These are phyloP conservation scores for Moesziomyces globuligerus DNA, from an alignment of 1,284 basidiomycete genomes.

Conservation along the genomic window DNA sequence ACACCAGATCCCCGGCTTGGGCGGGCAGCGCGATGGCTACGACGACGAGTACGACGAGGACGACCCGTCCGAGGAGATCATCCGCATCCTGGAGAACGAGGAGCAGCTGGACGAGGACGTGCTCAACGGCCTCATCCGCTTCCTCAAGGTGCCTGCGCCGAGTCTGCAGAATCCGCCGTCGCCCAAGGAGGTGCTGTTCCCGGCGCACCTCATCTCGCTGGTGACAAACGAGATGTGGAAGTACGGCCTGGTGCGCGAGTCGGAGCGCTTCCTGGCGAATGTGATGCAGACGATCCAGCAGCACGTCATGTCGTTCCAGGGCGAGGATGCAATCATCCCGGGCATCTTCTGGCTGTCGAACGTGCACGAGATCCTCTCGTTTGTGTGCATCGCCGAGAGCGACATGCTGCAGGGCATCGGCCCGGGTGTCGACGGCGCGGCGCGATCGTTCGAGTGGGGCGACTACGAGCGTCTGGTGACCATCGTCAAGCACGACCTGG, in stretches of 20 bases:
- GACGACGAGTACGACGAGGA: slow-evolving; percentile 71
- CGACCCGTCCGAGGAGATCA: slow-evolving; percentile 93
- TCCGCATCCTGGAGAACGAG: slow-evolving; percentile 88
- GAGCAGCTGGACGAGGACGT: slow-evolving; percentile 94
- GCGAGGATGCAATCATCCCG: slow-evolving; percentile 94
- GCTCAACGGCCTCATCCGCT: slow-evolving; percentile 86
- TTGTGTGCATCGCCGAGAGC: slow-evolving; percentile 97
- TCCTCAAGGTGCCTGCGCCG: slow-evolving; percentile 91
- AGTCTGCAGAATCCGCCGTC: slow-evolving; percentile 89
- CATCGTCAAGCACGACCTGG: slow-evolving; percentile 98
- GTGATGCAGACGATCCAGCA: slow-evolving; percentile 98
- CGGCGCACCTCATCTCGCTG: slow-evolving; percentile 96
- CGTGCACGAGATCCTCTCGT: slow-evolving; percentile 99
- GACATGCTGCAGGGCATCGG: slow-evolving; percentile 98
- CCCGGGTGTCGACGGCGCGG: slow-evolving; percentile 86
- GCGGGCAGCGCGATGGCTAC: slow-evolving; percentile 41
- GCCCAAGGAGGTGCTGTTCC: slow-evolving; percentile 98
- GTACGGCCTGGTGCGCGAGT: slow-evolving; percentile 94
- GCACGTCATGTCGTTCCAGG: slow-evolving; percentile 92
- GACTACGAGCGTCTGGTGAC: slow-evolving; percentile 96
- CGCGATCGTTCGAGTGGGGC: slow-evolving; percentile 93
- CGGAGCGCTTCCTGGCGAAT: slow-evolving; percentile 96
- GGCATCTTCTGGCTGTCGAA: slow-evolving; percentile 99
- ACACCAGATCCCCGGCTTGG: slow-evolving; percentile 52
- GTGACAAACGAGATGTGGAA: slow-evolving; percentile 99